Conservation (phyloP, 192 early-diverging fungal genomes). For the Phlyctochytrium bullatum region DNA sequence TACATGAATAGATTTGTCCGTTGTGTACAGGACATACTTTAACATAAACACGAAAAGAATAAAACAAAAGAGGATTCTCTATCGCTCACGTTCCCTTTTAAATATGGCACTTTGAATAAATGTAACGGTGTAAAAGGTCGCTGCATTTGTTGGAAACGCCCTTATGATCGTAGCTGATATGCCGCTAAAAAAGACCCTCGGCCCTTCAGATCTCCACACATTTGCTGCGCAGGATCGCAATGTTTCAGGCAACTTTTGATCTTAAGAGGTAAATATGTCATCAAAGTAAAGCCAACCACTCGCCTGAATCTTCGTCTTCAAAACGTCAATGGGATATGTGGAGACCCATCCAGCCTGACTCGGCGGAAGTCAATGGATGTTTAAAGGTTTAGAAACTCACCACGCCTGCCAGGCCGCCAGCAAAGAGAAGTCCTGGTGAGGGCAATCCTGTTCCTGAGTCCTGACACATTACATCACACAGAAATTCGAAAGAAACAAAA, state of each 20-base stretch:
- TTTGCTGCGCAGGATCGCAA: too few relatives aligned
- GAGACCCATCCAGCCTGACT: constrained; percentile 33
- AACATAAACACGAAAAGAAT: too few relatives aligned
- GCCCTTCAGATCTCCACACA: too few relatives aligned
- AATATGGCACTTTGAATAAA: neutral
- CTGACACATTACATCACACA: neutral
- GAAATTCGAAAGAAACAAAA: constrained; percentile 49
- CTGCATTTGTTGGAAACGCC: constrained; percentile 55
- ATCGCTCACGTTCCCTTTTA: constrained; percentile 1
- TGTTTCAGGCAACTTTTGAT: too few relatives aligned
- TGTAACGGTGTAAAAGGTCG: constrained; percentile 44
- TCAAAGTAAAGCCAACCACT: too few relatives aligned
- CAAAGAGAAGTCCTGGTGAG: constrained; percentile 37
- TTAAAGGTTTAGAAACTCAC: constrained; percentile 3
- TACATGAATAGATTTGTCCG: too few relatives aligned
- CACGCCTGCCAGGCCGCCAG: constrained; percentile 51
- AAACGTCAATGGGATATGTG: constrained; percentile 53
- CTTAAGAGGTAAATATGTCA: too few relatives aligned
- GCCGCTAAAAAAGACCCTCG: constrained; percentile 39
- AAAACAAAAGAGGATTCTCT: too few relatives aligned
- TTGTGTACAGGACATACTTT: too few relatives aligned
- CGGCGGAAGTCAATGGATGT: neutral
- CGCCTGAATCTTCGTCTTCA: constrained; percentile 52
- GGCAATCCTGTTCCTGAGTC: neutral
- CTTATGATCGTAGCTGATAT: constrained; percentile 43